These are phyloP conservation scores for Escallonia rubra DNA, from an alignment of 129 eudicot species.

Conservation along the genomic window DNA sequence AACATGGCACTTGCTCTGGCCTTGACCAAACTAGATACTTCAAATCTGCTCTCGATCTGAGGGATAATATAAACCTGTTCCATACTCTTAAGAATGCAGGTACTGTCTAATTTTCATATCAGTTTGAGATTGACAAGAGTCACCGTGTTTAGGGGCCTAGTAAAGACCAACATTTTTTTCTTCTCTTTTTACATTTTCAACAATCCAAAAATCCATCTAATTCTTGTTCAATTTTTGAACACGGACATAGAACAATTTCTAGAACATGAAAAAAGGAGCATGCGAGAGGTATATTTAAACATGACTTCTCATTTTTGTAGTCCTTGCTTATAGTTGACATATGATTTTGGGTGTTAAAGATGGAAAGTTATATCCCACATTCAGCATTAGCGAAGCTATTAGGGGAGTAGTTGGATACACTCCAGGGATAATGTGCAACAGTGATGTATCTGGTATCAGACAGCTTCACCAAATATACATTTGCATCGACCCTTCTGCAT, in stretches of 20 bases:
- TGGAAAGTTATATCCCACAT: constrained; percentile 24
- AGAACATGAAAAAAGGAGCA: no score
- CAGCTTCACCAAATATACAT: constrained; percentile 22
- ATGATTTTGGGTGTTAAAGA: constrained; percentile 5
- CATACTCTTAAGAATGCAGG: constrained; percentile 35
- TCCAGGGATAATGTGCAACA: constrained; percentile 35
- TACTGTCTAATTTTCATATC: background rate
- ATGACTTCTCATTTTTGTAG: no score
- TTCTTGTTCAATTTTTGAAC: no score
- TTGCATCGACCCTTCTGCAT: constrained; percentile 25
- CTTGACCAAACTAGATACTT: constrained; percentile 40
- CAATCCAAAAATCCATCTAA: no score
- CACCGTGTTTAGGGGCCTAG: no score
- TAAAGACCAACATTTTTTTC: no score
- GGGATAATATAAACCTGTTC: constrained; percentile 29
- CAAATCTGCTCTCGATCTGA: constrained; percentile 34
- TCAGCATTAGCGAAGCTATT: constrained; percentile 14
- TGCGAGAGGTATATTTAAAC: no score
- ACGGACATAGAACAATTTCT: no score
- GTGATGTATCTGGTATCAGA: constrained; percentile 15
- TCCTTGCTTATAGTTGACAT: background rate
- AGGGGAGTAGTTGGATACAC: constrained; percentile 21
- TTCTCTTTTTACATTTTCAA: no score
- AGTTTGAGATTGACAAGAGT: background rate
- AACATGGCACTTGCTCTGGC: constrained; percentile 50